Evolutionary conservation across 306 rosid species (phyloP), one percentile per base, ranked within the genome.

Genomic region (Gynostemma pentaphyllum): DNA sequence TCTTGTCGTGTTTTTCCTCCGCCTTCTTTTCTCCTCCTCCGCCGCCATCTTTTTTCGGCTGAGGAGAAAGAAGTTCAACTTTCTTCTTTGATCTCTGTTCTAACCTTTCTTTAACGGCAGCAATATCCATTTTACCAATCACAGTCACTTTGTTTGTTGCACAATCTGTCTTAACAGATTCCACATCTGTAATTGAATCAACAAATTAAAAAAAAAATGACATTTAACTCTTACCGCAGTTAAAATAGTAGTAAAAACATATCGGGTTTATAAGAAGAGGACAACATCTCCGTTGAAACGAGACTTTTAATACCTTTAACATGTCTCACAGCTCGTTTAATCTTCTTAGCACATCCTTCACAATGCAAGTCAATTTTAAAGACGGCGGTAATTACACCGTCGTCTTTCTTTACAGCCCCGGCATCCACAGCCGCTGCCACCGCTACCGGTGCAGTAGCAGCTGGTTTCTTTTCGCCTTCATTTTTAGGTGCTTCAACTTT

Each of bases 311-410:
- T 76, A 90, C 97, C 96, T 4, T 75, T 66, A 54, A 88, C 44
- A 54, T 66, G 63, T 19, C 80, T 78, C 29, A 84, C 82, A 4
- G 72, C 74, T 39, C 79, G 83, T 74, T 77, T 88, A 63, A 85
- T 71, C 64, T 86, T 85, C 75, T 84, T 76, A 1, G 83, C 92
- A 50, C 96, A 86, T 3, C 98, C 98, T 12, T 86, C 96, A 62
- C 96, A 88, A 81, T 88, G 95, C 76, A 84, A 54, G n/a, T 85
- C 96, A 8, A 86, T 70, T 79, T 79, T 91, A 18, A 73, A 79
- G 67, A 91, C 83, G 69, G 75, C 79, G 42, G 85, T 47, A 49
- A 41, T 9, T 5, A 50, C 19, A 7, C 68, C 81, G 23, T 78
- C 88, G 68, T 75, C 79, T 54, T 84, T 78, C 65, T 84, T 79